These are phyloP conservation scores for Sporothrix luriei DNA, from an alignment of 2,329 filamentous ascomycete genomes.

Conservation along the genomic window DNA sequence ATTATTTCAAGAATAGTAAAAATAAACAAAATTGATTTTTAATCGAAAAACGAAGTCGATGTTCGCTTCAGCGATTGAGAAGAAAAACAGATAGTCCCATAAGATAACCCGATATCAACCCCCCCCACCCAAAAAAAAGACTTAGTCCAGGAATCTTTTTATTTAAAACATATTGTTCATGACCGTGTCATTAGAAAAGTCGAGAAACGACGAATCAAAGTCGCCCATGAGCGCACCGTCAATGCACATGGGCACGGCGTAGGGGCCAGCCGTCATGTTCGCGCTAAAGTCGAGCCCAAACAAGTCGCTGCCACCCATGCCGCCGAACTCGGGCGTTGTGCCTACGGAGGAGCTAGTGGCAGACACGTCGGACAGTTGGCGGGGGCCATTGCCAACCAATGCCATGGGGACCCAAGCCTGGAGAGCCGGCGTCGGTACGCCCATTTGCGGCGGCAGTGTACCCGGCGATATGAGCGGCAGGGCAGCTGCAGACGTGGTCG, in stretches of 20 bases:
- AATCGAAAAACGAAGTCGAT: too few species aligned
- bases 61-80: too few species aligned
- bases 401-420: not conserved
- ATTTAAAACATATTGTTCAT: slow-evolving; percentile 26
- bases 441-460: not conserved
- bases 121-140: too few species aligned
- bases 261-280: not conserved
- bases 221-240: not conserved
- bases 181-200: slow-evolving; percentile 8
- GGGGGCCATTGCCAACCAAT: not conserved
- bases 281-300: slow-evolving; percentile 5
- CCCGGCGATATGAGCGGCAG: not conserved
- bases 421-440: not conserved
- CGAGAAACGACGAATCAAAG: slow-evolving; percentile 18
- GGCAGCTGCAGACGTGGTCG: not conserved
- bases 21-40: too few species aligned
- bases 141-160: too few species aligned
- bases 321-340: slow-evolving; percentile 8
- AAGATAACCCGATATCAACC: too few species aligned
- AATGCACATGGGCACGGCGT: not conserved
- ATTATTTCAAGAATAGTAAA: too few species aligned
- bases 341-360: not conserved
- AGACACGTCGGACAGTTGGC: not conserved
- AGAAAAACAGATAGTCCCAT: too few species aligned
- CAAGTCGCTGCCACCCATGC: not conserved